Base-by-base conservation (phyloP, 805 yeast species). In the Wickerhamiella sorbophila region DNA sequence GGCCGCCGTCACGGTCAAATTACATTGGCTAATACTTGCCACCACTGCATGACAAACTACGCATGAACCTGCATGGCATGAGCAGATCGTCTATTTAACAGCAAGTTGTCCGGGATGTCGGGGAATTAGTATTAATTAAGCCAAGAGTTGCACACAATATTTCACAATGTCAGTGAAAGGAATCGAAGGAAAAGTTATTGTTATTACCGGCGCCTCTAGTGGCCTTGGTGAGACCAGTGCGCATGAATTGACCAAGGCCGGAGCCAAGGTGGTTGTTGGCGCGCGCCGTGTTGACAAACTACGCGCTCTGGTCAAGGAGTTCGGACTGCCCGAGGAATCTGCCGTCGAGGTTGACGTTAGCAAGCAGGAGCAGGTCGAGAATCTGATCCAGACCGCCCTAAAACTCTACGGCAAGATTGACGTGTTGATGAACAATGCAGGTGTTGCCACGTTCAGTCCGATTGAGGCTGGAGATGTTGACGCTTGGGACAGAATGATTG, bases 251-350 rank as follows among this genome's bases (percentile, higher is more conserved):
- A 19, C 14, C n/a, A 27, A 19, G 9, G 17, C 20, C 3, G 37
- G 37, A 8, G 37, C 37, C 27, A 34, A 34, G 27, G 17, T 34
- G 12, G 37, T 34, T 12, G n/a, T 34, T 19, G 37, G 37, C 2
- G 37, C 26, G 18, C 37, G 26, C 18, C 16, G 37, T 17, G 22
- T 14, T 2, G 37, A 34, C 16, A 26, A 19, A 9, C 16, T 34
- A n/a, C 14, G n/a, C 5, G 37, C 12, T 4, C 17, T 19, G 3
- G 27, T 27, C 15, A 10, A 10, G 15, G 27, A 20, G 17, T 27
- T 34, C 12, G 37, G 37, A 3, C 5, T 34, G 14, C 27, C 27
- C 27, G 12, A 19, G 10, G 17, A 34, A 9, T 17, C 37, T 12
- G 26, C 26, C 4, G 15, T 20, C 4, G 26, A 20, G 4, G 21